Base-by-base conservation (phyloP, 75 land plant species). In the Azolla pinnata region DNA sequence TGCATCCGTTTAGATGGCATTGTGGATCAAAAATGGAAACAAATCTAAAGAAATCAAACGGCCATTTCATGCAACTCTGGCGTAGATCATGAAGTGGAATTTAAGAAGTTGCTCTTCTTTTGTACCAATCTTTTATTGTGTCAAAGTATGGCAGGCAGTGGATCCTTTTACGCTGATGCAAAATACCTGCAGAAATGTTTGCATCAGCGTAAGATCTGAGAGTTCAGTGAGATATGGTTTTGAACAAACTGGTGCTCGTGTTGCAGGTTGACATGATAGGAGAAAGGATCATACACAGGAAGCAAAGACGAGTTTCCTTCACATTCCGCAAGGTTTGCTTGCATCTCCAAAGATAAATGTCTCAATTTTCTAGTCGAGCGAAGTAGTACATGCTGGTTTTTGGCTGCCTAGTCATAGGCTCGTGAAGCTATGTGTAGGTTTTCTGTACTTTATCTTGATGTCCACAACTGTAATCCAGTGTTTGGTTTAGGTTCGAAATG, bases 271-370 rank as follows among this genome's bases (percentile, higher is more conserved):
- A 92, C 59, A 46, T 59, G 21, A 84, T 92, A 16, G 71, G 77
- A 0, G 82, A 62, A 24, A 56, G 63, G 10, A 38, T 29, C 8
- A 64, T 88, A 18, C 69, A 59, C 51, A 71, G 97, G 62, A 57
- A 66, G 30, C 45, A 72, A 55, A 75, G 97, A 63, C 80, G 97
- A 51, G 89, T 92, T 25, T 92, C 97, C 35, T 83, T 87, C 62
- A 92, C 97, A 60, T 76, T 92, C 54, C 86, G 97, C 2, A 87
- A 87, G 97, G 97, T 92, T 31, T 21, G 28, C 54, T 60, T 38
- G 42, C 42, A 14, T 14, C 49, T 14, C 21, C 23, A 4, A 18
- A 18, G n/a, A 2, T 3, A 46, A 2, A 4, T 46, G 49, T 14
- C n/a, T 14, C 7, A 38, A 38, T 38, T 8, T 38, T 38, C 14